These are phyloP conservation scores for Hymenoscyphus scutula DNA, from an alignment of 2,329 filamentous ascomycete species.

Conservation along the genomic window DNA sequence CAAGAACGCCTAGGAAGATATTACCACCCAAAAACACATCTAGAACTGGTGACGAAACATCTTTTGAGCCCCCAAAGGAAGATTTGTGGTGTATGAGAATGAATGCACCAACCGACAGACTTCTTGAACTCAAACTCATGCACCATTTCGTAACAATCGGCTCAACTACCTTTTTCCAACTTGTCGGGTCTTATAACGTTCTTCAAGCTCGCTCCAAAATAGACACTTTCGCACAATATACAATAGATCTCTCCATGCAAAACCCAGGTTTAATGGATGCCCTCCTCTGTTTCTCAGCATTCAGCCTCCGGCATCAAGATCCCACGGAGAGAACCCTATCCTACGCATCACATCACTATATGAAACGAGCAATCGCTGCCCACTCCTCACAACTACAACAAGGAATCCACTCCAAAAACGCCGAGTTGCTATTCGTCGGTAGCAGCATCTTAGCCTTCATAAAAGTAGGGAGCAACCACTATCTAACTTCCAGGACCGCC, in stretches of 20 bases:
- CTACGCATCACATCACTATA: conserved; percentile 59
- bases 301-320: conserved; percentile 53
- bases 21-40: neutral
- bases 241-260: conserved; percentile 7
- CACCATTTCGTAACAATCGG: conserved; percentile 61
- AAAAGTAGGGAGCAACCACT: neutral
- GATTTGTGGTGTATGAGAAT: neutral
- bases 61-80: neutral
- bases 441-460: conserved; percentile 51
- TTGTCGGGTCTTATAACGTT: conserved; percentile 4
- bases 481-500: neutral
- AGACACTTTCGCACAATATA: neutral
- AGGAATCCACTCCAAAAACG: conserved; percentile 56
- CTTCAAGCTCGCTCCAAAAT: neutral
- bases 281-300: conserved; percentile 57
- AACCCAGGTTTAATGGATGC: conserved; percentile 56
- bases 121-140: conserved; percentile 56
- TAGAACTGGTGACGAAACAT: neutral
- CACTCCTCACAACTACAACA: conserved; percentile 54
- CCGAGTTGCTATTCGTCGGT: conserved; percentile 58
- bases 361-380: conserved; percentile 58
- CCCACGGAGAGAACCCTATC: conserved; percentile 55
- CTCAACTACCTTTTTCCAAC: conserved; percentile 54
- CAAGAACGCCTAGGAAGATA: neutral
- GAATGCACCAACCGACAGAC: conserved; percentile 8